Percentiles rank a stretch among this genome's conserved stretches.
phyloP scores from a whole-genome alignment of 2,329 filamentous ascomycete species.

The Colletotrichum tropicicola region DNA sequence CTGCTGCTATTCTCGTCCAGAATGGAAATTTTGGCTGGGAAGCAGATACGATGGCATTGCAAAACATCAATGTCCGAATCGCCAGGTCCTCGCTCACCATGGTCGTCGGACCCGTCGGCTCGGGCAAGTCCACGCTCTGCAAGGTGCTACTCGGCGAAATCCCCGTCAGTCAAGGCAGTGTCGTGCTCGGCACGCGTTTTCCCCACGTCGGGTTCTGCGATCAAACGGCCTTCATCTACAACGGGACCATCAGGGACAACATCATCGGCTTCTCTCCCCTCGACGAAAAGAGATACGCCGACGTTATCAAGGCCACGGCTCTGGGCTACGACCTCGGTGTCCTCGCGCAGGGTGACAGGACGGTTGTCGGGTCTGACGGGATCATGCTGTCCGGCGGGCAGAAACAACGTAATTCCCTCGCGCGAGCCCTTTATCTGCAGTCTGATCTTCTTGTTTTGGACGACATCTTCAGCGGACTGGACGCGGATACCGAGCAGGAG shows the following conservation, averaged over 20 bases:
- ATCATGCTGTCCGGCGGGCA: conserved; percentile 53
- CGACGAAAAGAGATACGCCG: conserved; percentile 41
- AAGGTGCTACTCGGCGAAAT: conserved; percentile 44
- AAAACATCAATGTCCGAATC: conserved; percentile 32
- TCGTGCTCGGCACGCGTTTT: not conserved
- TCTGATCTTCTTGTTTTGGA: not conserved
- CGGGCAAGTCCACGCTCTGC: conserved; percentile 48
- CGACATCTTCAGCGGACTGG: not conserved
- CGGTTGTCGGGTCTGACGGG: conserved; percentile 48
- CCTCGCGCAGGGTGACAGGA: conserved; percentile 45
- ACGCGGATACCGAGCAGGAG: not conserved
- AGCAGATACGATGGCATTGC: conserved; percentile 27
- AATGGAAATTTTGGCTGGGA: conserved; percentile 37
- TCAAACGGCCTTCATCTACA: conserved; percentile 42
- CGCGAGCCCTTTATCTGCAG: not conserved
- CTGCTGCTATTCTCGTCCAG: no score
- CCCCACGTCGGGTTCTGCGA: conserved; percentile 40
- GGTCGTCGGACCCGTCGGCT: conserved; percentile 47
- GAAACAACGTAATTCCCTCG: conserved; percentile 38
- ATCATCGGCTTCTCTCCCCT: conserved; percentile 45
- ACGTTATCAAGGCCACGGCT: conserved; percentile 43
- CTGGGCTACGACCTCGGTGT: conserved; percentile 40
- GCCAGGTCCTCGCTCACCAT: conserved; percentile 38
- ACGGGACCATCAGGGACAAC: conserved; percentile 45
- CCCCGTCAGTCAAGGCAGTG: conserved; percentile 25